A percentile compares a stretch with the other conserved stretches of the same genome.
Conservation (phyloP, 768 basidiomycete genomes). For the Termitomyces sp. region DNA sequence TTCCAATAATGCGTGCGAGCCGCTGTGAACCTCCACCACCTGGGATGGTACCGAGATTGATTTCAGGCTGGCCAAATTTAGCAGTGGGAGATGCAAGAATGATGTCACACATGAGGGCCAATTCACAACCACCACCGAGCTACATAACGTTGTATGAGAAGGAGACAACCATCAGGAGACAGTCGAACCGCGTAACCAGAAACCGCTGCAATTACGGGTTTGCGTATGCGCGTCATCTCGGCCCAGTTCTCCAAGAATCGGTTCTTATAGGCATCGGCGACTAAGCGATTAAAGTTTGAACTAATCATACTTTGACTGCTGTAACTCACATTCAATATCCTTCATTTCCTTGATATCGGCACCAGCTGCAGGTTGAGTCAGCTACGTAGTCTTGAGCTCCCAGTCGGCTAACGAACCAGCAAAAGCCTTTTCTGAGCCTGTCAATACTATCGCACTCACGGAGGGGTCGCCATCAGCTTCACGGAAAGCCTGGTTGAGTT, state of each 20-base stretch:
- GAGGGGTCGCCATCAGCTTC: slow-evolving; percentile 64
- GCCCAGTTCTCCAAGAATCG: slow-evolving; percentile 88
- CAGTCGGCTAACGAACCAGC: slow-evolving; percentile 54
- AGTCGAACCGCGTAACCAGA: slow-evolving; percentile 83
- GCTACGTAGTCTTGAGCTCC: background rate
- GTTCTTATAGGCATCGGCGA: slow-evolving; percentile 80
- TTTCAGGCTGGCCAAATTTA: slow-evolving; percentile 93
- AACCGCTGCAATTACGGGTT: slow-evolving; percentile 95
- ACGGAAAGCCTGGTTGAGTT: slow-evolving; percentile 73
- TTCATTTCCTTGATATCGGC: slow-evolving; percentile 99
- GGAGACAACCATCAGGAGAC: background rate
- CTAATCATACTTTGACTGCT: background rate
- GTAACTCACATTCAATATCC: slow-evolving; percentile 75
- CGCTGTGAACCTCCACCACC: slow-evolving; percentile 94
- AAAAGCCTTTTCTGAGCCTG: slow-evolving; percentile 89
- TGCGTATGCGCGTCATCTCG: slow-evolving; percentile 63
- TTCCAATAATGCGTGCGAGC: slow-evolving; percentile 79
- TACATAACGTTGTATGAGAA: slow-evolving; percentile 22
- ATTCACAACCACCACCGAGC: slow-evolving; percentile 97
- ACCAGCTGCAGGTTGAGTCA: slow-evolving; percentile 51
- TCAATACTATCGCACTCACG: slow-evolving; percentile 84
- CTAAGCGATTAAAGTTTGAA: slow-evolving; percentile 28
- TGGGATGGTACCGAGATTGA: slow-evolving; percentile 92
- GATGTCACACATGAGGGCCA: slow-evolving; percentile 96
- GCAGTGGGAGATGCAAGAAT: slow-evolving; percentile 88